Conservation (phyloP, 78 protist genomes). For the Dictyostelium discoideum region DNA sequence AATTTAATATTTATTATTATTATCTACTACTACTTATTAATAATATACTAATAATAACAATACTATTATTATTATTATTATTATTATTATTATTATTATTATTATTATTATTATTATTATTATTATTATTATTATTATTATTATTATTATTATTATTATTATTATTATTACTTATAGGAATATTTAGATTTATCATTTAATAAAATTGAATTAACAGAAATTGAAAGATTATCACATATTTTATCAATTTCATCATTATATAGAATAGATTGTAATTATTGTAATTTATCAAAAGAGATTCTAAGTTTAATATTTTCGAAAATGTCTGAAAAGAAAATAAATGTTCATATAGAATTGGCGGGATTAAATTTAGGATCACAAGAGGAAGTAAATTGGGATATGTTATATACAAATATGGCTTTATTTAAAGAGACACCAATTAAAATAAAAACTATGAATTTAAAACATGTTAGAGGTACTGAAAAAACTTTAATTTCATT, state of each 20-base stretch:
- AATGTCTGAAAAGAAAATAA: slow-evolving; percentile 63
- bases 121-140: neutral
- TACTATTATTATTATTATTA: too few relatives aligned
- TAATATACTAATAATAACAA: too few relatives aligned
- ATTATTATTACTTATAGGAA: neutral
- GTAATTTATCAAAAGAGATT: slow-evolving; percentile 37
- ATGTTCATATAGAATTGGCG: slow-evolving; percentile 47
- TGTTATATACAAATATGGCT: slow-evolving; percentile 19
- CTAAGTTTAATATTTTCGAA: slow-evolving; percentile 35
- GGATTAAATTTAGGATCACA: slow-evolving; percentile 13
- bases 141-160: neutral
- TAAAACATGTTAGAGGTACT: slow-evolving; percentile 3
- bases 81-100: too few relatives aligned
- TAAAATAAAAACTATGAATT: slow-evolving; percentile 25
- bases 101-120: too few relatives aligned
- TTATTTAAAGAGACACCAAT: slow-evolving; percentile 33
- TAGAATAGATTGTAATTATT: slow-evolving; percentile 56
- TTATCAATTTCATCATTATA: slow-evolving; percentile 24
- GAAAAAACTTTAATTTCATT: slow-evolving; percentile 40
- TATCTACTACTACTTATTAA: too few relatives aligned
- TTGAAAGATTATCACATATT: slow-evolving; percentile 35
- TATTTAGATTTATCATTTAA: slow-evolving; percentile 50
- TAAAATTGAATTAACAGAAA: slow-evolving; percentile 30
- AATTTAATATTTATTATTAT: neutral
- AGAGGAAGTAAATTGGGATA: slow-evolving; percentile 34